Evolutionary conservation across 768 basidiomycete species (phyloP).

Genomic region (Tricholoma saponaceum): DNA sequence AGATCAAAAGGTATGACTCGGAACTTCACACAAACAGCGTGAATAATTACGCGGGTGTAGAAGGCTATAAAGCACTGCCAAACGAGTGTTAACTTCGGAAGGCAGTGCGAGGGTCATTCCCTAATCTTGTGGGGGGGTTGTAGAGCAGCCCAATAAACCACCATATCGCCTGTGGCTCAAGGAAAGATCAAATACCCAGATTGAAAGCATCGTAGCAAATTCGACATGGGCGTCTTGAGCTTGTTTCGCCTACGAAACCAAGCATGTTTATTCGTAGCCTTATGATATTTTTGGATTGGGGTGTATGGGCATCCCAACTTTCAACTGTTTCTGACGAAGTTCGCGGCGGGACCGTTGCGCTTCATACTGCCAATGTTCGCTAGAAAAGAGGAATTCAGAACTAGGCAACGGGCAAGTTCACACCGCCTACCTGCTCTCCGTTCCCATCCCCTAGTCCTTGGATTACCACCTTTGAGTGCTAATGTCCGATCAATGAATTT

Average conservation of each 20-base stretch:
- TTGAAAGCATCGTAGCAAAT: neutral
- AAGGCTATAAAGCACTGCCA: too few relatives aligned
- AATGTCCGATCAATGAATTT: constrained; percentile 53
- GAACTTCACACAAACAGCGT: too few relatives aligned
- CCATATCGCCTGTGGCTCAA: too few relatives aligned
- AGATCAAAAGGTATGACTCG: too few relatives aligned
- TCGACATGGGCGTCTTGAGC: neutral
- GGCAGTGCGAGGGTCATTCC: too few relatives aligned
- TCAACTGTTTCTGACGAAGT: constrained; percentile 41
- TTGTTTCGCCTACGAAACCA: neutral
- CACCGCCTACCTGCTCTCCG: constrained; percentile 47
- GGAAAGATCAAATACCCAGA: too few relatives aligned
- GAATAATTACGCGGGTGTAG: too few relatives aligned
- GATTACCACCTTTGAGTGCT: constrained; percentile 37
- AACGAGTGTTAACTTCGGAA: too few relatives aligned
- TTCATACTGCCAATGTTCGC: constrained; percentile 57
- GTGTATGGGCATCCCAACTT: neutral
- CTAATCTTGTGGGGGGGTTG: too few relatives aligned
- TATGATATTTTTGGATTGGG: neutral
- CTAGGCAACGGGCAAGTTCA: neutral
- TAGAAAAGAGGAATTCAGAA: constrained; percentile 16
- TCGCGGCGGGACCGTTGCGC: constrained; percentile 46
- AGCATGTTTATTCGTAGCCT: neutral
- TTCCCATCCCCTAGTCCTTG: constrained; percentile 50
- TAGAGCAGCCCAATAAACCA: too few relatives aligned